Evolutionary conservation across 371 early-diverging fungal genomes (phyloP).

Genomic region (Apophysomyces variabilis): DNA sequence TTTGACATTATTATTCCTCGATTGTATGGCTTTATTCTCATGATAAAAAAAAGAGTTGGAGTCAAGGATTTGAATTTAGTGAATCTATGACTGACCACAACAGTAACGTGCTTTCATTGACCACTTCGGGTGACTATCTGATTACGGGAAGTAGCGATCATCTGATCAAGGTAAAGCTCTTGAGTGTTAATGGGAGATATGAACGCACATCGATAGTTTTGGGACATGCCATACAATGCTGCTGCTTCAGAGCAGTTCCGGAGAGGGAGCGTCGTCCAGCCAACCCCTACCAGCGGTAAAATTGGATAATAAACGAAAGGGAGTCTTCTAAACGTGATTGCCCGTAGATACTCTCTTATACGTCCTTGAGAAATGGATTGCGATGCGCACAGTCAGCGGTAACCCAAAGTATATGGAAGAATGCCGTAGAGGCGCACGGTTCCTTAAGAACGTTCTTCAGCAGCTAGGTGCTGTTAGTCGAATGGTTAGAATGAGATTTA

Average conservation of each 20-base stretch:
- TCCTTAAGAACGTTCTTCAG: conserved; percentile 67
- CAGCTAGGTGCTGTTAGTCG: conserved; percentile 77
- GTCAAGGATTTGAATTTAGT: conserved; percentile 65
- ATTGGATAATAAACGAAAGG: neutral
- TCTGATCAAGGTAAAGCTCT: conserved; percentile 56
- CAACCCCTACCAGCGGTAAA: conserved; percentile 32
- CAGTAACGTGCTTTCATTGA: conserved; percentile 71
- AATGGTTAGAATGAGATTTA: conserved; percentile 36
- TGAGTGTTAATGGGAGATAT: neutral
- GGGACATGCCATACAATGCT: conserved; percentile 34
- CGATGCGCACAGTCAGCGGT: conserved; percentile 73
- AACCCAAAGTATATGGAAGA: conserved; percentile 68
- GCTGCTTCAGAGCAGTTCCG: conserved; percentile 32
- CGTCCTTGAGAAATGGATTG: conserved; percentile 74
- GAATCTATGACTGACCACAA: conserved; percentile 65
- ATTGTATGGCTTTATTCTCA: too few species aligned
- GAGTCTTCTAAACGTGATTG: neutral
- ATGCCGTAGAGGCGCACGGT: conserved; percentile 78
- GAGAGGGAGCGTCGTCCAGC: conserved; percentile 30
- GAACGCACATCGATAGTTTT: conserved; percentile 24
- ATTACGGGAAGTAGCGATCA: conserved; percentile 76
- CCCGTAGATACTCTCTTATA: conserved; percentile 59
- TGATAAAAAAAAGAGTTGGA: conserved; percentile 60
- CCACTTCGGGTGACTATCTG: conserved; percentile 58
- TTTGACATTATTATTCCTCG: conserved; percentile 2